Evolutionary conservation across 2,329 filamentous ascomycete genomes (phyloP).

Genomic region (Cladosporium sphaerospermum): DNA sequence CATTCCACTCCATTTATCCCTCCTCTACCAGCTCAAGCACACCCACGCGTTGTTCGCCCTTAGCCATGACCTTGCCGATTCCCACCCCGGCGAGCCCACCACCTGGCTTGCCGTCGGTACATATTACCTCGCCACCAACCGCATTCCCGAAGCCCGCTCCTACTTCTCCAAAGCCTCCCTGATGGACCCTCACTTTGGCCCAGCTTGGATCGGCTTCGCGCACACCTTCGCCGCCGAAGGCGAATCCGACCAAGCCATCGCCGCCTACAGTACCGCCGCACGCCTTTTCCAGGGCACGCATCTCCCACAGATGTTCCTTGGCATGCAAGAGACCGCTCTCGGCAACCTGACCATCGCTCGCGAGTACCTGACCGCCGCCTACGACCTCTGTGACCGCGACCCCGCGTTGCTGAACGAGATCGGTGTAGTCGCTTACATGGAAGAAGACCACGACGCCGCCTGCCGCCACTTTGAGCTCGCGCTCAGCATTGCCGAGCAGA

Average conservation of each 20-base stretch:
- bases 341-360: constrained; percentile 92
- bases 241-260: constrained; percentile 96
- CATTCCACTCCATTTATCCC: constrained; percentile 86
- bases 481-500: constrained; percentile 69
- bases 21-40: constrained; percentile 77
- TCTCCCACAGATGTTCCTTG: constrained; percentile 87
- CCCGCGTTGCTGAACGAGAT: constrained; percentile 91
- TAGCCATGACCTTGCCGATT: constrained; percentile 86
- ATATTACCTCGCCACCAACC: constrained; percentile 85
- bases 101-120: constrained; percentile 92
- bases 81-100: constrained; percentile 82
- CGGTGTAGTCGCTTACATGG: constrained; percentile 92
- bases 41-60: constrained; percentile 88
- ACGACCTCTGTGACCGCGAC: constrained; percentile 74
- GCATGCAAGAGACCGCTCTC: constrained; percentile 95
- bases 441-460: constrained; percentile 69
- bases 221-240: constrained; percentile 97
- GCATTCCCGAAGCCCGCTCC: constrained; percentile 84
- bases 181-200: constrained; percentile 95
- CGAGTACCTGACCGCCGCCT: constrained; percentile 89
- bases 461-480: constrained; percentile 72
- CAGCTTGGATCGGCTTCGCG: constrained; percentile 97
- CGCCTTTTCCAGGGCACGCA: constrained; percentile 95
- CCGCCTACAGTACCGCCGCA: constrained; percentile 91
- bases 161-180: constrained; percentile 97